A percentile compares a stretch with the other conserved stretches of the same genome.
Conservation (phyloP, 75 land plant genomes). For the Chamaecyparis obtusa region DNA sequence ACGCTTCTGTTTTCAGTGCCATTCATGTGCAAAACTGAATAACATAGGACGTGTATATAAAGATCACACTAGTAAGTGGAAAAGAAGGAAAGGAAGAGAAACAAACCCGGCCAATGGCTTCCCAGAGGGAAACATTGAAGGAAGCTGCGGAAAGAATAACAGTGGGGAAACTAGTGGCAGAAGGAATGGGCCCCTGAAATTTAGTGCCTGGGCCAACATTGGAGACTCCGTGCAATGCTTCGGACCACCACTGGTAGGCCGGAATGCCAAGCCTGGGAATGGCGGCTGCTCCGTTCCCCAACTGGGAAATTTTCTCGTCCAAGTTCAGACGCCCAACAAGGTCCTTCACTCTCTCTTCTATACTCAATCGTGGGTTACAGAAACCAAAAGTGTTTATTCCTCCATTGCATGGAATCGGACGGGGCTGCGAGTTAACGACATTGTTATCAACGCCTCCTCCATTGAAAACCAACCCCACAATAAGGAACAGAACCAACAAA, state of each 20-base stretch:
- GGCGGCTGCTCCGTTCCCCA: conserved; percentile 15
- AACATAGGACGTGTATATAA: too few species aligned
- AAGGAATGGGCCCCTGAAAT: conserved; percentile 13
- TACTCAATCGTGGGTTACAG: conserved; percentile 7
- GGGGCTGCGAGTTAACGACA: too few species aligned
- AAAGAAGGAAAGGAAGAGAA: too few species aligned
- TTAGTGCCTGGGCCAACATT: conserved; percentile 18
- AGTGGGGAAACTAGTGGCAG: conserved; percentile 30
- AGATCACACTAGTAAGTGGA: too few species aligned
- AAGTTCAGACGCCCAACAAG: conserved; percentile 22
- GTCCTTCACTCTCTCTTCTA: conserved; percentile 14
- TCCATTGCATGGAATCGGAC: too few species aligned
- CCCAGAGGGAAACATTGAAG: conserved; percentile 39
- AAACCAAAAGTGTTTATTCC: not conserved
- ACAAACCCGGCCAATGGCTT: not conserved
- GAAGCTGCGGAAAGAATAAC: conserved; percentile 41
- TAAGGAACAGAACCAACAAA: too few species aligned
- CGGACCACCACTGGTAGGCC: conserved; percentile 34
- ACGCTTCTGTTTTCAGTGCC: too few species aligned
- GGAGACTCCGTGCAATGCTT: conserved; percentile 27
- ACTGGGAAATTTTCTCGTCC: conserved; percentile 23
- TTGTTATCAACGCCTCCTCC: too few species aligned
- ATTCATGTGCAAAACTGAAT: too few species aligned
- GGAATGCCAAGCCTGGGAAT: conserved; percentile 29
- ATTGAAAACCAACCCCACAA: too few species aligned